A percentile compares a stretch with the other conserved stretches of the same genome.
Conservation (phyloP, 768 basidiomycete species). For the Termitomyces sp. region DNA sequence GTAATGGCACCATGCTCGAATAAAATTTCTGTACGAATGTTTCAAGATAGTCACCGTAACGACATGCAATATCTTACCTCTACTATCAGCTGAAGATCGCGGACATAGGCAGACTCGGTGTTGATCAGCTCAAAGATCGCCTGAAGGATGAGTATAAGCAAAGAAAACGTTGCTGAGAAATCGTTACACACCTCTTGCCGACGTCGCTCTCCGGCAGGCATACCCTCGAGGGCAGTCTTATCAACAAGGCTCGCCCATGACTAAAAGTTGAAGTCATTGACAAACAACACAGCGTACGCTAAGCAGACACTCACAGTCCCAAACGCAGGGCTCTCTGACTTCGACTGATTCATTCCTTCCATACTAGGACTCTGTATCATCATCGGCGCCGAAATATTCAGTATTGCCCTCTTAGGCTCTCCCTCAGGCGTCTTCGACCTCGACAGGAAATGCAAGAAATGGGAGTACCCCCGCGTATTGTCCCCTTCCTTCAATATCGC, state of each 20-base stretch:
- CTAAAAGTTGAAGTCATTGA: conserved; percentile 27
- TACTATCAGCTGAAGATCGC: conserved; percentile 88
- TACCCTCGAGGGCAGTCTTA: conserved; percentile 74
- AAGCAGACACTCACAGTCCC: conserved; percentile 47
- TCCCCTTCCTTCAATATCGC: conserved; percentile 24
- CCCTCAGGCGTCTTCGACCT: conserved; percentile 56
- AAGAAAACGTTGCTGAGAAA: neutral
- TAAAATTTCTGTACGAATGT: conserved; percentile 70
- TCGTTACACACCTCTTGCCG: conserved; percentile 69
- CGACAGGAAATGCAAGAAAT: conserved; percentile 62
- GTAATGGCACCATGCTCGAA: conserved; percentile 64
- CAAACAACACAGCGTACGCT: conserved; percentile 1
- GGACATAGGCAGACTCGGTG: conserved; percentile 87
- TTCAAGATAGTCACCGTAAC: neutral
- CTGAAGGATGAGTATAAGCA: conserved; percentile 26
- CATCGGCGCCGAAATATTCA: conserved; percentile 72
- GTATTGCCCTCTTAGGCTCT: conserved; percentile 38
- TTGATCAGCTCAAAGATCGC: conserved; percentile 94
- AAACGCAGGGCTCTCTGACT: conserved; percentile 59
- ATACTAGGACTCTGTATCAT: conserved; percentile 27
- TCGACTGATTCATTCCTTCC: conserved; percentile 24
- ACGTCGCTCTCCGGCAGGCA: conserved; percentile 74
- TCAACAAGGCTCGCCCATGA: conserved; percentile 95
- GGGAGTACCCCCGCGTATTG: conserved; percentile 37
- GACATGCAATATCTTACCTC: conserved; percentile 48